phyloP scores from a whole-genome alignment of 768 basidiomycete species.

The Paxillus ammoniavirescens region DNA sequence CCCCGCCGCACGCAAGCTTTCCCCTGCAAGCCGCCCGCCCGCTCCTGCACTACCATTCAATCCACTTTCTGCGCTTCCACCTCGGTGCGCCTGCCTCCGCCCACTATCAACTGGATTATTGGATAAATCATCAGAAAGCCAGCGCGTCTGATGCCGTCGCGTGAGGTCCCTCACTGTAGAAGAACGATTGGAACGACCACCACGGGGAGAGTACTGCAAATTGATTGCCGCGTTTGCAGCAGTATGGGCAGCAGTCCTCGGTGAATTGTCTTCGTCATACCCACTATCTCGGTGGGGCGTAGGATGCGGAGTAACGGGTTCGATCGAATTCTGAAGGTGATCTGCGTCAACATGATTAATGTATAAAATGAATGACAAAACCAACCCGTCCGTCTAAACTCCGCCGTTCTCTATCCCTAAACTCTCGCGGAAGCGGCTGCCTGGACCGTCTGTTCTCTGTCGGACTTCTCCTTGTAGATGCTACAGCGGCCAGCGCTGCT shows the following conservation, averaged over 20 bases:
- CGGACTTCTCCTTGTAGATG: conserved; percentile 54
- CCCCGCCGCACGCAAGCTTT: conserved; percentile 71
- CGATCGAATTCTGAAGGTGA: conserved; percentile 27
- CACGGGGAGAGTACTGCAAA: conserved; percentile 27
- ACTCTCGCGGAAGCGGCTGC: conserved; percentile 53
- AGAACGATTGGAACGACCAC: conserved; percentile 34
- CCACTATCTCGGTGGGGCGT: conserved; percentile 21
- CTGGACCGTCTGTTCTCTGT: conserved; percentile 41
- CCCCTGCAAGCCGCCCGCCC: conserved; percentile 56
- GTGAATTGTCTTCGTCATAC: conserved; percentile 21
- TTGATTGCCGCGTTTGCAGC: conserved; percentile 18
- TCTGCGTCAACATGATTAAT: conserved; percentile 2
- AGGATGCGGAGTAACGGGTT: conserved; percentile 41
- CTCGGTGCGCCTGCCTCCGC: conserved; percentile 54
- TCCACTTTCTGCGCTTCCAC: conserved; percentile 71
- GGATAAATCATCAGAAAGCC: conserved; percentile 50
- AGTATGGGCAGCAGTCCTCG: conserved; percentile 24
- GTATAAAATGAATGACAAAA: neutral
- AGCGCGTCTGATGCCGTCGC: conserved; percentile 50
- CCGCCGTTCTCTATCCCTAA: conserved; percentile 36
- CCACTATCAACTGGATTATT: conserved; percentile 34
- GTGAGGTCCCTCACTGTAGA: conserved; percentile 51
- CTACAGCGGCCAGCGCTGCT: conserved; percentile 61
- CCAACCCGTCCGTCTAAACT: conserved; percentile 44
- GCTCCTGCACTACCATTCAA: conserved; percentile 42